Percentiles rank a stretch among this genome's conserved stretches.
phyloP scores from a whole-genome alignment of 108 stramenopile genomes.

The Nannochloropsis gaditana region DNA sequence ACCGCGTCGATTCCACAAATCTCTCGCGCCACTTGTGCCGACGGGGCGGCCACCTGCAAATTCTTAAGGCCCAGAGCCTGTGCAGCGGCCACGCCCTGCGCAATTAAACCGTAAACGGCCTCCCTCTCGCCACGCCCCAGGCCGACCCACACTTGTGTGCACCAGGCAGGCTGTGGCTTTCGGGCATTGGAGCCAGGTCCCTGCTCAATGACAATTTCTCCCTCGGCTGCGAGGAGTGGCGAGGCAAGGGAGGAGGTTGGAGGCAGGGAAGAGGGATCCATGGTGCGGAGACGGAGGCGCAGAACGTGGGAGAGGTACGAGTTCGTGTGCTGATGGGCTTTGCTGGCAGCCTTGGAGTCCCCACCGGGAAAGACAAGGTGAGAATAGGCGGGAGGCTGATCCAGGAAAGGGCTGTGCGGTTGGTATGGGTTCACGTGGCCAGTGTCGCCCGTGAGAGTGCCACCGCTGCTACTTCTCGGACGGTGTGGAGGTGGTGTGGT shows the following conservation, averaged over 20 bases:
- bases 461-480: too few species aligned
- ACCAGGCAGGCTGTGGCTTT: background rate
- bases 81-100: background rate
- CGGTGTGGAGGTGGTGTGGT: too few species aligned
- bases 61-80: background rate
- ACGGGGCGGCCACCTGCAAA: background rate
- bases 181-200: background rate
- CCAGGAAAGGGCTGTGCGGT: background rate
- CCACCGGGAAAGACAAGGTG: slow-evolving; percentile 2
- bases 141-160: background rate
- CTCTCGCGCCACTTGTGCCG: background rate
- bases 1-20: background rate
- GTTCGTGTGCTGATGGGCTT: background rate
- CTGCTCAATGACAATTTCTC: background rate
- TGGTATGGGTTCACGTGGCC: background rate
- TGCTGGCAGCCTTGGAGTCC: slow-evolving; percentile 11
- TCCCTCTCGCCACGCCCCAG: background rate
- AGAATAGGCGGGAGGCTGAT: background rate
- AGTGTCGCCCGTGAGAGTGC: too few species aligned
- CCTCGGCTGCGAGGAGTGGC: background rate
- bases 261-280: background rate
- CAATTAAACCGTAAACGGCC: background rate
- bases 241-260: background rate
- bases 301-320: background rate
- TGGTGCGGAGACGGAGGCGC: background rate